Evolutionary conservation across 2,329 filamentous ascomycete genomes (phyloP).

Genomic region (Sordariomycetes sp.): DNA sequence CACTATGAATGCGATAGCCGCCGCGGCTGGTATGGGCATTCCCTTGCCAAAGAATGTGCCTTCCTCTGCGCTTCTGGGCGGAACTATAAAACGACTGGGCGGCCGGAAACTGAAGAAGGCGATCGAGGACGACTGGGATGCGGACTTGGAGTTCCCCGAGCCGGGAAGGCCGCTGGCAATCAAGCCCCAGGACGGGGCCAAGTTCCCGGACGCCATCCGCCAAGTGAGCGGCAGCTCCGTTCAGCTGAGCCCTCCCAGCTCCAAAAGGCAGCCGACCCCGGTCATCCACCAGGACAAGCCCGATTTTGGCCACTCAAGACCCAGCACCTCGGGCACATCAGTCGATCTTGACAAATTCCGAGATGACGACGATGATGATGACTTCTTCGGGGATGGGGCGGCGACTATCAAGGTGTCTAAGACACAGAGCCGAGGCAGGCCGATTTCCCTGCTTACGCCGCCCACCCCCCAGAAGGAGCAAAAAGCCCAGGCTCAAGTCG

Average conservation of each 20-base stretch:
- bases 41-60: slow-evolving; percentile 82
- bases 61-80: slow-evolving; percentile 78
- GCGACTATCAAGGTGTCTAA: slow-evolving; percentile 61
- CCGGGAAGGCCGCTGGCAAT: slow-evolving; percentile 50
- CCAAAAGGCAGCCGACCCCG: slow-evolving; percentile 19
- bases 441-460: slow-evolving; percentile 42
- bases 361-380: slow-evolving; percentile 51
- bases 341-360: slow-evolving; percentile 54
- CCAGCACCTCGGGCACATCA: slow-evolving; percentile 27
- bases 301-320: slow-evolving; percentile 12
- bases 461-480: slow-evolving; percentile 39
- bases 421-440: slow-evolving; percentile 37
- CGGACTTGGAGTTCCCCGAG: slow-evolving; percentile 62
- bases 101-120: slow-evolving; percentile 61
- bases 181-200: slow-evolving; percentile 47
- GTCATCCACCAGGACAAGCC: slow-evolving; percentile 6
- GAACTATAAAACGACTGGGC: slow-evolving; percentile 84
- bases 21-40: slow-evolving; percentile 81
- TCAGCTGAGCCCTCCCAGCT: slow-evolving; percentile 40
- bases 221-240: slow-evolving; percentile 51
- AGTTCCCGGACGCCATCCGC: slow-evolving; percentile 58
- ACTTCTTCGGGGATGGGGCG: slow-evolving; percentile 52
- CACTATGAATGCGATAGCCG: slow-evolving; percentile 75
- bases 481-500: slow-evolving; percentile 17
- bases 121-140: slow-evolving; percentile 71